A percentile compares a stretch with the other conserved stretches of the same genome.
These are phyloP conservation scores for Carex kokanica DNA, from an alignment of 176 grass and related monocot genomes.

Conservation along the genomic window DNA sequence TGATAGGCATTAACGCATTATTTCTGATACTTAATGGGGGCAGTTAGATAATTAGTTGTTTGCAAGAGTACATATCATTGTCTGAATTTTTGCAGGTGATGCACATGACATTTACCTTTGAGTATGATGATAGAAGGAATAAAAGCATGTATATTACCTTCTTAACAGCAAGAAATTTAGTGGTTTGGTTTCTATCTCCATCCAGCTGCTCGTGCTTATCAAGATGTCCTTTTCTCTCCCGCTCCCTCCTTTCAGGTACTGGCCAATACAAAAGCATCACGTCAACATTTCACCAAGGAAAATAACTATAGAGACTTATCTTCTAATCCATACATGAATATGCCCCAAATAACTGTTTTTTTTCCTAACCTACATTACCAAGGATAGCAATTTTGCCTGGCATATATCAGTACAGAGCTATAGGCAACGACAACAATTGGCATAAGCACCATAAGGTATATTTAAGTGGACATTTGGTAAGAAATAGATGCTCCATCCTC, in stretches of 20 bases:
- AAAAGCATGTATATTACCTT: conserved; percentile 57
- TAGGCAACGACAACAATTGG: not conserved
- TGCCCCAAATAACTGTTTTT: not conserved
- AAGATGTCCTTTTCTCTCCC: conserved; percentile 96
- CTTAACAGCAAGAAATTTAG: conserved; percentile 81
- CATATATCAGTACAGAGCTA: not conserved
- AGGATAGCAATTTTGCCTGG: not conserved
- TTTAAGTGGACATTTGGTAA: not conserved
- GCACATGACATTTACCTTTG: not conserved
- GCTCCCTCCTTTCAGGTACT: conserved; percentile 86
- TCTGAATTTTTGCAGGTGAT: not conserved
- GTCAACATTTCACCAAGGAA: not conserved
- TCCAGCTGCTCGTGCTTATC: conserved; percentile 79
- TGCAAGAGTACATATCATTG: not conserved
- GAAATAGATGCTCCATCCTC: not conserved
- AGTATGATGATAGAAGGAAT: conserved; percentile 28
- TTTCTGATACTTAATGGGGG: not conserved
- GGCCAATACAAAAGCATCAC: conserved; percentile 30
- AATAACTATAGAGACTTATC: not conserved
- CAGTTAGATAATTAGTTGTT: not conserved
- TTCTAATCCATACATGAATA: not conserved
- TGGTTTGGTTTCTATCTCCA: conserved; percentile 91
- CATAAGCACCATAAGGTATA: not conserved
- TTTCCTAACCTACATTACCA: not conserved
- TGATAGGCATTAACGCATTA: not conserved